Percentiles rank a stretch among this genome's conserved stretches.
phyloP scores from a whole-genome alignment of 805 yeast genomes.

The Kodamaea lidongshanica region DNA sequence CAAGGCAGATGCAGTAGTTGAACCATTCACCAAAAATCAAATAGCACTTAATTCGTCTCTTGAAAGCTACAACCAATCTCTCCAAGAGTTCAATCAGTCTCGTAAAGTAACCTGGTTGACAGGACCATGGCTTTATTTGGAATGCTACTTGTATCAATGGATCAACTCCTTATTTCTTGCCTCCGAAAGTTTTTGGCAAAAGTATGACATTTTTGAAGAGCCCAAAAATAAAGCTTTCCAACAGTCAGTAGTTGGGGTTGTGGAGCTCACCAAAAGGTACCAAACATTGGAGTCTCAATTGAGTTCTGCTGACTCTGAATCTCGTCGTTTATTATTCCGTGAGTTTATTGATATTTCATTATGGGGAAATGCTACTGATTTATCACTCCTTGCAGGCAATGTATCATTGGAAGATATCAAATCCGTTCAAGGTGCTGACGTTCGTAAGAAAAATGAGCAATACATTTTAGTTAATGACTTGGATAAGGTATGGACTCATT shows the following conservation, averaged over 20 bases:
- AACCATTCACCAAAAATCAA: slow-evolving; percentile 20
- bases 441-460: slow-evolving; percentile 73
- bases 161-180: slow-evolving; percentile 41
- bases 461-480: slow-evolving; percentile 75
- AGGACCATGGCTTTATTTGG: slow-evolving; percentile 88
- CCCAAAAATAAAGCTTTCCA: slow-evolving; percentile 70
- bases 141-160: slow-evolving; percentile 75
- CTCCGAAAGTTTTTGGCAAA: slow-evolving; percentile 35
- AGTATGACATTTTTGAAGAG: slow-evolving; percentile 67
- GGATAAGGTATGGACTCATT: slow-evolving; percentile 54
- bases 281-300: slow-evolving; percentile 32
- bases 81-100: slow-evolving; percentile 24
- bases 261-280: slow-evolving; percentile 66
- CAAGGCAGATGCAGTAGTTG: slow-evolving; percentile 27
- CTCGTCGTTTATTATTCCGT: slow-evolving; percentile 54
- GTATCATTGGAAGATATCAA: slow-evolving; percentile 77
- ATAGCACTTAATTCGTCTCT: slow-evolving; percentile 45
- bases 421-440: slow-evolving; percentile 85
- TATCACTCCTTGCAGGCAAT: slow-evolving; percentile 84
- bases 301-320: slow-evolving; percentile 29
- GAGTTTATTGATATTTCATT: slow-evolving; percentile 84
- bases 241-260: slow-evolving; percentile 70
- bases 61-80: slow-evolving; percentile 53
- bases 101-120: slow-evolving; percentile 57
- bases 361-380: slow-evolving; percentile 98